A percentile compares a stretch with the other conserved stretches of the same genome.
These are phyloP conservation scores for Aspergillus sp. DNA, from an alignment of 2,329 filamentous ascomycete species.

Conservation along the genomic window DNA sequence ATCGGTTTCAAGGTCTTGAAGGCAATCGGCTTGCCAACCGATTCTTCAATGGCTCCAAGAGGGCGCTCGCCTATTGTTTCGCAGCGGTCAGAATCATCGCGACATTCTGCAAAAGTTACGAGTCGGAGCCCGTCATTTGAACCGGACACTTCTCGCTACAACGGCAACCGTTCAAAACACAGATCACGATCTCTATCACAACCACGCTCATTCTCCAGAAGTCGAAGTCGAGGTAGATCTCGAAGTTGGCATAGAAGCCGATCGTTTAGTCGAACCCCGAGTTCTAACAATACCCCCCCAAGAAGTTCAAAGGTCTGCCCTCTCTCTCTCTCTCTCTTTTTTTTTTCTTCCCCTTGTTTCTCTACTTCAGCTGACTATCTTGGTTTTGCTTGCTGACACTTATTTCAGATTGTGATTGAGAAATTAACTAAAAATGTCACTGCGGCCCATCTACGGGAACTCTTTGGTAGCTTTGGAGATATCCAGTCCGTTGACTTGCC, in stretches of 20 bases:
- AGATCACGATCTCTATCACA: constrained; percentile 23
- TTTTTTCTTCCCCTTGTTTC: background rate
- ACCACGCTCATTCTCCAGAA: constrained; percentile 25
- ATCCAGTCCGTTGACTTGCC: constrained; percentile 87
- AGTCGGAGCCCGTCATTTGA: constrained; percentile 22
- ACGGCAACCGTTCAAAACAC: constrained; percentile 21
- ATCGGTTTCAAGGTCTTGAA: too few relatives aligned
- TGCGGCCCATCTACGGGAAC: constrained; percentile 78
- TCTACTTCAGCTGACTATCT: background rate
- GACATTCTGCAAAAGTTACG: constrained; percentile 25
- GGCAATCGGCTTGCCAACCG: too few relatives aligned
- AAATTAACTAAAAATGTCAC: constrained; percentile 93
- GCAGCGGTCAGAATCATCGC: constrained; percentile 20
- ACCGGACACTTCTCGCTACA: constrained; percentile 17
- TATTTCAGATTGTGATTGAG: constrained; percentile 77
- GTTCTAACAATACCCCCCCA: constrained; percentile 16
- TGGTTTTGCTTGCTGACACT: background rate
- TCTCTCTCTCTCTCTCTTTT: background rate
- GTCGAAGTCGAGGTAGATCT: constrained; percentile 36
- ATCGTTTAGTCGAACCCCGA: constrained; percentile 23
- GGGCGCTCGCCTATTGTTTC: constrained; percentile 23
- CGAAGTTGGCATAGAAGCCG: constrained; percentile 31
- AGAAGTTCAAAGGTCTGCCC: constrained; percentile 32
- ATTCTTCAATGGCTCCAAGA: constrained; percentile 16
- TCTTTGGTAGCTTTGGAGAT: constrained; percentile 80